phyloP scores from a whole-genome alignment of 352 stramenopile genomes.

The Phytophthora hibernalis region DNA sequence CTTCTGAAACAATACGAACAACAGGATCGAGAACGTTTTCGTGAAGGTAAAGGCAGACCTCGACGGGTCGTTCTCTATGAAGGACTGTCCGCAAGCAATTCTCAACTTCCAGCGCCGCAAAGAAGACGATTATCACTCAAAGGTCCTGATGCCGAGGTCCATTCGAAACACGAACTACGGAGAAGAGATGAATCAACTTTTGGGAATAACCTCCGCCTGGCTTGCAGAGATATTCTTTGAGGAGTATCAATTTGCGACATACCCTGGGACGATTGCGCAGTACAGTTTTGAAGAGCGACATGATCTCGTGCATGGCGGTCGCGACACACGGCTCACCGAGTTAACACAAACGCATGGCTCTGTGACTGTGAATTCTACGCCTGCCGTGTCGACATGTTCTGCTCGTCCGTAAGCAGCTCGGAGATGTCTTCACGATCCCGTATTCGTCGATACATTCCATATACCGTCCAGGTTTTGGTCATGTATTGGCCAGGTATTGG shows the following conservation, averaged over 20 bases:
- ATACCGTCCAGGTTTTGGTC: no score
- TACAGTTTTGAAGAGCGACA: background rate
- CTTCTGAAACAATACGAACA: constrained; percentile 10
- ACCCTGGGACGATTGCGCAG: background rate
- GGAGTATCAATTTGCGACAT: background rate
- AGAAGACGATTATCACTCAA: background rate
- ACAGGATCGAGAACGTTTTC: constrained; percentile 6
- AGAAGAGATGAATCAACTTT: no score
- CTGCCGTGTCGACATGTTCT: background rate
- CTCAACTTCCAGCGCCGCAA: background rate
- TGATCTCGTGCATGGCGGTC: background rate
- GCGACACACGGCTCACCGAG: background rate
- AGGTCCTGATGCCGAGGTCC: background rate
- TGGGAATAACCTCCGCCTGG: no score
- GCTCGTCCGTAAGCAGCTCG: background rate
- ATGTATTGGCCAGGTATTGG: no score
- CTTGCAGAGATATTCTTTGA: no score
- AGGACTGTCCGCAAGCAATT: background rate
- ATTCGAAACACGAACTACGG: background rate
- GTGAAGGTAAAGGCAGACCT: constrained; percentile 4
- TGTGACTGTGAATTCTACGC: constrained; percentile 5
- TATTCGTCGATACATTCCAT: no score
- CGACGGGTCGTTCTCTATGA: background rate
- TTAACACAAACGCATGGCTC: no score
- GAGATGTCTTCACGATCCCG: background rate